These are phyloP conservation scores for Ceratobasidium theobromae DNA, from an alignment of 1,284 basidiomycete species.

Conservation along the genomic window DNA sequence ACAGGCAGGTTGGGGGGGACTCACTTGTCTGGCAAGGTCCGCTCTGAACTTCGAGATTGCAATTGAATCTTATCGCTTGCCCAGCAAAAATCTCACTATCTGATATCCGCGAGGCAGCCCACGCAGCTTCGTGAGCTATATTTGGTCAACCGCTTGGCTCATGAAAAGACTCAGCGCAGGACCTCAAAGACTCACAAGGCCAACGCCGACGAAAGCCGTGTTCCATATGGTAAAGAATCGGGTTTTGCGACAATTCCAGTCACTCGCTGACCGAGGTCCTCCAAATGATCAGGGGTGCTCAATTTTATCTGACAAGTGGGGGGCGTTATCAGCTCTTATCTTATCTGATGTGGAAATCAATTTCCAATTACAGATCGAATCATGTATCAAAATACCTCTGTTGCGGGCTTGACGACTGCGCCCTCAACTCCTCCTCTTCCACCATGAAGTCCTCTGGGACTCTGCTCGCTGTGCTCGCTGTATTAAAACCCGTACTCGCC, in stretches of 20 bases:
- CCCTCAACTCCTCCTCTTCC: conserved; percentile 9
- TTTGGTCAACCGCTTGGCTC: neutral
- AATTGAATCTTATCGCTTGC: conserved; percentile 5
- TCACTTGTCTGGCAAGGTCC: neutral
- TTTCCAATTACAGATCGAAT: conserved; percentile 14
- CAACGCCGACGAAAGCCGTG: neutral
- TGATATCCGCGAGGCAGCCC: conserved; percentile 7
- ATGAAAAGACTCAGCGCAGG: neutral
- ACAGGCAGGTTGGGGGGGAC: neutral
- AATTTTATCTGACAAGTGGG: conserved; percentile 24
- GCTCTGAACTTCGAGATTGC: neutral
- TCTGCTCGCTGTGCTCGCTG: neutral
- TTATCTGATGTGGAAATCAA: conserved; percentile 14
- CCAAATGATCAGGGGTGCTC: neutral
- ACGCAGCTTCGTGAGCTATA: conserved; percentile 20
- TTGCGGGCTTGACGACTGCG: neutral
- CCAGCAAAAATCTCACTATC: conserved; percentile 3
- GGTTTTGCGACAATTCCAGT: neutral
- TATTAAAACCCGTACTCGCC: conserved; percentile 9
- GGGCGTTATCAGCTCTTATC: neutral
- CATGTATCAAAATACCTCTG: conserved; percentile 12
- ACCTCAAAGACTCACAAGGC: neutral
- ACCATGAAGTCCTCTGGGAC: conserved; percentile 14
- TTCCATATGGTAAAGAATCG: neutral
- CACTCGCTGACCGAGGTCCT: neutral